Evolutionary conservation across 108 stramenopile species (phyloP).

Genomic region (Cylindrotheca fusiformis): DNA sequence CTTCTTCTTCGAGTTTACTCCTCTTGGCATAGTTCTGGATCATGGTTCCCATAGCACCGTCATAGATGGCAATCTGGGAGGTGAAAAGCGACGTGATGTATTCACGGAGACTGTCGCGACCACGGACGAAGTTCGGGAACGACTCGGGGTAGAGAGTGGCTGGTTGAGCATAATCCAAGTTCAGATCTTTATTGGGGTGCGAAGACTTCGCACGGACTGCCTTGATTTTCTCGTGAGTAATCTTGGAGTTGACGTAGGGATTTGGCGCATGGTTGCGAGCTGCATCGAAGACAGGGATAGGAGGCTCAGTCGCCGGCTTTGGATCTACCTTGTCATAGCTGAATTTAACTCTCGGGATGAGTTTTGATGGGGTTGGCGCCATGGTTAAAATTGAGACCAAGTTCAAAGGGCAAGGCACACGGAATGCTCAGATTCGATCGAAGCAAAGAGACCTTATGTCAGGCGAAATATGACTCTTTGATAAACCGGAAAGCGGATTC

Average conservation of each 20-base stretch:
- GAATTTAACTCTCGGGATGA: constrained; percentile 56
- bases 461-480: no score
- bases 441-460: no score
- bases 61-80: constrained; percentile 89
- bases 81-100: constrained; percentile 90
- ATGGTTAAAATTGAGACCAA: no score
- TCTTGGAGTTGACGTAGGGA: constrained; percentile 68
- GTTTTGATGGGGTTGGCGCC: no score
- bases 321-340: constrained; percentile 73
- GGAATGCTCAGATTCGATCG: no score
- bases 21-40: constrained; percentile 96
- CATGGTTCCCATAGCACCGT: constrained; percentile 99
- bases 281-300: constrained; percentile 81
- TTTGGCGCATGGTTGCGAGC: constrained; percentile 85
- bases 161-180: constrained; percentile 79
- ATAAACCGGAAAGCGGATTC: no score
- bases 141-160: constrained; percentile 57
- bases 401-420: no score
- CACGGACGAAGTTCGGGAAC: constrained; percentile 92
- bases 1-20: constrained; percentile 92
- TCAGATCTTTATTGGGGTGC: constrained; percentile 66
- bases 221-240: constrained; percentile 78
- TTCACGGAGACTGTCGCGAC: constrained; percentile 85
- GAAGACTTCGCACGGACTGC: constrained; percentile 76
- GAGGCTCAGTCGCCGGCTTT: constrained; percentile 81